Percentiles rank a stretch among this genome's conserved stretches.
Evolutionary conservation across 2,329 filamentous ascomycete species (phyloP).

Genomic region (Talaromyces pinophilus): DNA sequence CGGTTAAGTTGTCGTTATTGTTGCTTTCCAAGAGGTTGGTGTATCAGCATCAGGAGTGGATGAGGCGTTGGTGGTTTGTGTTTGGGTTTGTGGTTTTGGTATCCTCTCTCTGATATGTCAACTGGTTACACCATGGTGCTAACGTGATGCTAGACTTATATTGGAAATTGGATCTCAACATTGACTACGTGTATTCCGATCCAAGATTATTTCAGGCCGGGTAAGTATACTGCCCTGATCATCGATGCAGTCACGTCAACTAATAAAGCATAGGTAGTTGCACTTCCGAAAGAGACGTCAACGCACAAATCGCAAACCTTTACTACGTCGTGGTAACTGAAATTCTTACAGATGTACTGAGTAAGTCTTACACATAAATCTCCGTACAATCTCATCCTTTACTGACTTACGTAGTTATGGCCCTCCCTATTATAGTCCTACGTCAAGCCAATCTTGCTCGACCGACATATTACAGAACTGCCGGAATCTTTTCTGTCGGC

Average conservation of each 20-base stretch:
- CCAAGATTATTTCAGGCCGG: constrained; percentile 39
- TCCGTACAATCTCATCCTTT: not conserved
- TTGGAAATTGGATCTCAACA: constrained; percentile 40
- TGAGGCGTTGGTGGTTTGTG: constrained; percentile 42
- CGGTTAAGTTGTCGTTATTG: constrained; percentile 45
- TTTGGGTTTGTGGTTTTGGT: constrained; percentile 39
- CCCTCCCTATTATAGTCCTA: constrained; percentile 39
- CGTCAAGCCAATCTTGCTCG: constrained; percentile 39
- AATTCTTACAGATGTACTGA: constrained; percentile 39
- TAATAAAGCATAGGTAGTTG: constrained; percentile 28
- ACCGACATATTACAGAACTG: constrained; percentile 36
- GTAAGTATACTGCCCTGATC: constrained; percentile 16
- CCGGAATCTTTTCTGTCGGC: constrained; percentile 32
- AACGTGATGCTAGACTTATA: constrained; percentile 31
- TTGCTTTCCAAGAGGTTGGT: constrained; percentile 43
- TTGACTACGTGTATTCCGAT: constrained; percentile 38
- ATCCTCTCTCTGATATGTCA: not conserved
- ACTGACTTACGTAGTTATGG: constrained; percentile 36
- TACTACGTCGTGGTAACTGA: constrained; percentile 40
- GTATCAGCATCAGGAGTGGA: constrained; percentile 31
- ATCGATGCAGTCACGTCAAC: not conserved
- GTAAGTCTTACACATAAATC: constrained; percentile 25
- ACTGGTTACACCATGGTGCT: not conserved
- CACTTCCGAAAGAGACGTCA: constrained; percentile 30
- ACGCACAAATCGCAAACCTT: constrained; percentile 36